Evolutionary conservation across 495 filamentous ascomycete species (phyloP).

Genomic region (Xylaria grammica): DNA sequence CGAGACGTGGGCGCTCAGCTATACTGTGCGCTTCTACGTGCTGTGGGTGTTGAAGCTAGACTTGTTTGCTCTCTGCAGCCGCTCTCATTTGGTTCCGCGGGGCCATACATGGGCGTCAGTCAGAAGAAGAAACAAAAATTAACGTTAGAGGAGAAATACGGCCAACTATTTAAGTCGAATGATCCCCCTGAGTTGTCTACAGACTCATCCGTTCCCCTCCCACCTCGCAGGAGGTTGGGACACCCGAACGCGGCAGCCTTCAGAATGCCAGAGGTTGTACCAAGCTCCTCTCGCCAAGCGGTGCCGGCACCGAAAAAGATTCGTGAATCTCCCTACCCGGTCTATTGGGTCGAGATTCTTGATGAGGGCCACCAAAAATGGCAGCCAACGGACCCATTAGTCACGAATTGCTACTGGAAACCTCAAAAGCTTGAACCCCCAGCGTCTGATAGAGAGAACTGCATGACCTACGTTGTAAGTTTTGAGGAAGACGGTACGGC

Average conservation of each 20-base stretch:
- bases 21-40: slow-evolving; percentile 84
- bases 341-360: slow-evolving; percentile 95
- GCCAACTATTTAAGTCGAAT: slow-evolving; percentile 42
- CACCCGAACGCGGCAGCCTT: slow-evolving; percentile 49
- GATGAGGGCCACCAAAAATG: slow-evolving; percentile 85
- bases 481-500: slow-evolving; percentile 78
- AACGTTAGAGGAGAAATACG: slow-evolving; percentile 35
- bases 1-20: slow-evolving; percentile 89
- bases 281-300: slow-evolving; percentile 30
- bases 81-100: slow-evolving; percentile 70
- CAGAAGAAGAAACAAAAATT: slow-evolving; percentile 35
- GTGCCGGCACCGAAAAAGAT: slow-evolving; percentile 45
- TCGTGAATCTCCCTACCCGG: slow-evolving; percentile 72
- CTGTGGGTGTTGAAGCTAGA: slow-evolving; percentile 77
- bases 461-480: slow-evolving; percentile 80
- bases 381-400: slow-evolving; percentile 85
- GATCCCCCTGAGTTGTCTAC: slow-evolving; percentile 26
- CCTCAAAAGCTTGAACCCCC: slow-evolving; percentile 79
- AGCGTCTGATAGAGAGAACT: slow-evolving; percentile 70
- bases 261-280: slow-evolving; percentile 34
- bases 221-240: slow-evolving; percentile 45
- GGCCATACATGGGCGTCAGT: slow-evolving; percentile 54
- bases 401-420: slow-evolving; percentile 76
- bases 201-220: slow-evolving; percentile 23
- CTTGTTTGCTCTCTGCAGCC: slow-evolving; percentile 92